Conservation (phyloP, 73 alveolate genomes). For the Paramecium sexaurelia region DNA sequence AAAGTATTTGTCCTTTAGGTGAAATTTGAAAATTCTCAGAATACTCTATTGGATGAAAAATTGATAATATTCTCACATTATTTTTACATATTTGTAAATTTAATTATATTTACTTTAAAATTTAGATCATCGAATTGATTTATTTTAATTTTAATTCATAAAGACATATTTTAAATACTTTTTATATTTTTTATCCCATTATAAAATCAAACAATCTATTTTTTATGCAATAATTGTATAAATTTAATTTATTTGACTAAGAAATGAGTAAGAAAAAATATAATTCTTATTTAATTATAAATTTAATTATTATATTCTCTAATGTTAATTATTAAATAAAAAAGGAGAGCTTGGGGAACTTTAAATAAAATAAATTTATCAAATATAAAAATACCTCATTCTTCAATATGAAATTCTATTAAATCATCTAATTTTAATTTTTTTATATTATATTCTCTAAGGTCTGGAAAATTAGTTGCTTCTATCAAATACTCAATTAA, state of each 20-base stretch:
- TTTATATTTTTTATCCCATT: too few species aligned
- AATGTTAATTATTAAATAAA: neutral
- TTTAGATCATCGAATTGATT: neutral
- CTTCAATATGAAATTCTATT: conserved; percentile 35
- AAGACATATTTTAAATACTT: too few species aligned
- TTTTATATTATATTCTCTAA: conserved; percentile 59
- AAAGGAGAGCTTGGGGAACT: neutral
- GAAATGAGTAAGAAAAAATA: neutral
- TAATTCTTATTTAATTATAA: neutral
- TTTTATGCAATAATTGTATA: neutral
- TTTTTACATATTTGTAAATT: neutral
- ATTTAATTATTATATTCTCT: neutral
- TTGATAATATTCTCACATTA: neutral
- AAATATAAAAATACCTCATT: neutral
- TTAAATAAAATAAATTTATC: neutral
- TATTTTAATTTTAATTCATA: neutral
- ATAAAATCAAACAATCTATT: neutral
- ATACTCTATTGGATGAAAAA: neutral
- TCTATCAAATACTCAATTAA: conserved; percentile 72
- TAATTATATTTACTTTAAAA: neutral
- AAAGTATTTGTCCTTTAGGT: too few species aligned
- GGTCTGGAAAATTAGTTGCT: conserved; percentile 48
- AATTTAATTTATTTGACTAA: neutral
- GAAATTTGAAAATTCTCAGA: neutral
- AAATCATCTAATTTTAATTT: conserved; percentile 27